Evolutionary conservation across 805 yeast genomes (phyloP).

Genomic region (Cyberlindnera samutprakarnensis): DNA sequence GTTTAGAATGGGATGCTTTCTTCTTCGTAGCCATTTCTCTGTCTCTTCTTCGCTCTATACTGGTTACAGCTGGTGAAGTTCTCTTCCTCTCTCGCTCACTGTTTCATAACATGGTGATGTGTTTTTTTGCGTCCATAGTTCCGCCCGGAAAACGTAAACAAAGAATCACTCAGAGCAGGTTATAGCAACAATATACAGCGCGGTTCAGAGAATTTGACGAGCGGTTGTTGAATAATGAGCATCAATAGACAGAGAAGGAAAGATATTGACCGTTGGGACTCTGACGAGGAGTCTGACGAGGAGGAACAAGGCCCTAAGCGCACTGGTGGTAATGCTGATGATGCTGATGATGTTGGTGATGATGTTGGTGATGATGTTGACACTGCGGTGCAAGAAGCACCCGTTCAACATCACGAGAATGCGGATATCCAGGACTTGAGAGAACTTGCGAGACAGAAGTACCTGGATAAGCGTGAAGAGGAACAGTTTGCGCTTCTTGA

Average conservation of each 20-base stretch:
- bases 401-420: not conserved
- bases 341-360: not conserved
- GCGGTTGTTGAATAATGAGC: not conserved
- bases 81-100: too few relatives aligned
- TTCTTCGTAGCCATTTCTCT: not conserved
- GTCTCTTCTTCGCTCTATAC: not conserved
- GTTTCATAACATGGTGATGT: too few relatives aligned
- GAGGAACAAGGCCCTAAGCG: conserved; percentile 1
- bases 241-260: conserved; percentile 3
- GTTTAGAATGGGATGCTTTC: not conserved
- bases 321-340: too few relatives aligned
- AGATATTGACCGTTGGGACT: conserved; percentile 16
- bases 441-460: conserved; percentile 40
- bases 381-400: not conserved
- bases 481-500: conserved; percentile 35
- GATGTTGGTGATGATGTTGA: not conserved
- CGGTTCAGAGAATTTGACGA: not conserved
- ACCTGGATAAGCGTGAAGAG: conserved; percentile 40
- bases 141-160: not conserved
- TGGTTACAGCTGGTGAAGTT: not conserved
- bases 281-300: conserved; percentile 13
- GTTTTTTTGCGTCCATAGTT: too few relatives aligned
- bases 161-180: not conserved
- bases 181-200: not conserved
- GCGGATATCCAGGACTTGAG: conserved; percentile 24